Base-by-base conservation (phyloP, 2,329 filamentous ascomycete species). In the Acrocalymma vagum region DNA sequence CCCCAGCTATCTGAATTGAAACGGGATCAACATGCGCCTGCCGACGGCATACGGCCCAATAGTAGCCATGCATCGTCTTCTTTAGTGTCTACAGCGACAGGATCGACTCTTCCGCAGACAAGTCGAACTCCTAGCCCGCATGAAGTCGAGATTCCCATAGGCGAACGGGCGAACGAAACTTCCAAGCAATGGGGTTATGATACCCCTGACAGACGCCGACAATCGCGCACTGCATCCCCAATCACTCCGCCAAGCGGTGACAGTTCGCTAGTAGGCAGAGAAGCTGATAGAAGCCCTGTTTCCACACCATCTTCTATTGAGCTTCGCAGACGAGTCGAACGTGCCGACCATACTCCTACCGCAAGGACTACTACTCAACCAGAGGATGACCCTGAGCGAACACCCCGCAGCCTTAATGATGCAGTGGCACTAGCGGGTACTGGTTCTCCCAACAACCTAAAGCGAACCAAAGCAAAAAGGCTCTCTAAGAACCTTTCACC, bases 81-180 rank as follows among this genome's bases (percentile, higher is more conserved):
- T 14, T 77, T 80, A 13, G 79, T 64, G 9, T 67, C 67, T 16
- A 58, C 55, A 9, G 57, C 32, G 14, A 70, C 68, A 17, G 55
- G 40, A 26, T 63, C 68, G 9, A 68, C 63, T 5, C 30, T 48
- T 9, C 68, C 66, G 11, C 53, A 59, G 4, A 72, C 72, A 45
- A 74, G 69, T 43, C 58, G 67, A 27, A 74, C 71, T 23, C 72
- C 76, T 17, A 78, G 73, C 46, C 73, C 78, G 4, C 76, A 72
- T 42, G 78, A 82, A 48, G 72, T 84, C 42, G 79, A 85, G 40
- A 72, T 85, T 24, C 83, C 83, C 7, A 82, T 86, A 52, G 83
- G 83, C 16, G 83, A 84, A 63, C 76, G 73, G 52, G 74, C 76
- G 18, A 71, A 65, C 35, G 62, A 71, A n/a, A 65, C 67, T 10